These are phyloP conservation scores for Hyaloscypha finlandica DNA, from an alignment of 495 filamentous ascomycete species.

Conservation along the genomic window DNA sequence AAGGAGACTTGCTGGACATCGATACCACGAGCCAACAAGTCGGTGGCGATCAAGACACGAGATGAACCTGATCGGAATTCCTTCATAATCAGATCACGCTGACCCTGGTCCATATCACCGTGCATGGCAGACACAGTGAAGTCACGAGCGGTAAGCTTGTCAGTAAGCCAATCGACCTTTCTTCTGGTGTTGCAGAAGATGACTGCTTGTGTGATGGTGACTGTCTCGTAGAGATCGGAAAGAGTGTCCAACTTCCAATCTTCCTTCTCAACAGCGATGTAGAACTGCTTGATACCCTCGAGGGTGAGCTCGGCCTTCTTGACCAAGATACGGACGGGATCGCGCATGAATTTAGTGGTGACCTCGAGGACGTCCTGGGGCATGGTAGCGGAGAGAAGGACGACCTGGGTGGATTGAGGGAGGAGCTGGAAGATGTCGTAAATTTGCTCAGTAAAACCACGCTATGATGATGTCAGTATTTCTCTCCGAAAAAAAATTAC, in stretches of 20 bases:
- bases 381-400: slow-evolving; percentile 95
- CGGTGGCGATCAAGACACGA: slow-evolving; percentile 96
- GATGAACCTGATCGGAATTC: slow-evolving; percentile 98
- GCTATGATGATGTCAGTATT: slow-evolving; percentile 47
- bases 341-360: slow-evolving; percentile 99
- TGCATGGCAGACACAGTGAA: slow-evolving; percentile 99
- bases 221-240: slow-evolving; percentile 97
- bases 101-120: slow-evolving; percentile 96
- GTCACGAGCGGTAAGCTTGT: slow-evolving; percentile 96
- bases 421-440: slow-evolving; percentile 99
- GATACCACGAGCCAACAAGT: slow-evolving; percentile 97
- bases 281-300: slow-evolving; percentile 99
- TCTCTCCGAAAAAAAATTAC: background rate
- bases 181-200: slow-evolving; percentile 99
- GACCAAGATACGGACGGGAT: slow-evolving; percentile 97
- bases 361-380: slow-evolving; percentile 99
- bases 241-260: slow-evolving; percentile 99
- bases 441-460: slow-evolving; percentile 99
- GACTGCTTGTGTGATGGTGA: slow-evolving; percentile 98
- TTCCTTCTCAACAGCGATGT: slow-evolving; percentile 99
- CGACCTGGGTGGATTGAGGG: slow-evolving; percentile 95
- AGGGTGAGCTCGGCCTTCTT: slow-evolving; percentile 99
- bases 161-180: slow-evolving; percentile 99
- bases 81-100: slow-evolving; percentile 99
- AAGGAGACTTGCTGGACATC: slow-evolving; percentile 99